phyloP scores from a whole-genome alignment of 2,329 filamentous ascomycete species.

The Zasmidium cellare region DNA sequence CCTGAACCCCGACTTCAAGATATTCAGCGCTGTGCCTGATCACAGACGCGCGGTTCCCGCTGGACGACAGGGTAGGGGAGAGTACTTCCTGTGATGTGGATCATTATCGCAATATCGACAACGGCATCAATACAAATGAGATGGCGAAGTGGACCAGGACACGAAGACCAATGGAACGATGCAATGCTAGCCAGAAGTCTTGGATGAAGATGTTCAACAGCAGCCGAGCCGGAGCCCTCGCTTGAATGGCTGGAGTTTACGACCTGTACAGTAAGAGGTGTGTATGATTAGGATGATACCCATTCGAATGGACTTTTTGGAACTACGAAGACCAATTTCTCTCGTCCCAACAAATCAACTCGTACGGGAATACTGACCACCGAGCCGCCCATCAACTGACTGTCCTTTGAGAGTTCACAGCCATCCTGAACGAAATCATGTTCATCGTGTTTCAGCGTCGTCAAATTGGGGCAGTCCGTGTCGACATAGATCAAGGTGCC shows the following conservation, averaged over 20 bases:
- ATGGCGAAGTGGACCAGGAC: background rate
- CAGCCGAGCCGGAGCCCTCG: background rate
- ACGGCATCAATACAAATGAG: background rate
- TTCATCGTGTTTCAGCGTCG: background rate
- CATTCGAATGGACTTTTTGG: slow-evolving; percentile 3
- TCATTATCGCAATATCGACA: background rate
- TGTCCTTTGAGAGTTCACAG: background rate
- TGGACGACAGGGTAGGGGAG: slow-evolving; percentile 51
- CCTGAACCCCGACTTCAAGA: slow-evolving; percentile 86
- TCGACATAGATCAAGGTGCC: too few species aligned
- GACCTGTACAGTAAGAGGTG: slow-evolving; percentile 1
- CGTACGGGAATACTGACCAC: background rate
- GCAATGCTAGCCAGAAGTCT: background rate
- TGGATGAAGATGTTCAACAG: background rate
- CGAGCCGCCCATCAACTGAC: background rate
- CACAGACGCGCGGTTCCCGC: slow-evolving; percentile 78
- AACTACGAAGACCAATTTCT: background rate
- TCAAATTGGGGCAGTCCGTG: background rate
- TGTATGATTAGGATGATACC: slow-evolving; percentile 7
- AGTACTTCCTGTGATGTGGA: slow-evolving; percentile 52
- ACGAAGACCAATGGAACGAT: background rate
- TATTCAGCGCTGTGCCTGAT: slow-evolving; percentile 86
- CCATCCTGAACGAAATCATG: background rate
- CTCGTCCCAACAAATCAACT: background rate
- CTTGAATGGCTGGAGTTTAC: background rate